Evolutionary conservation across 2,329 filamentous ascomycete genomes (phyloP), one percentile per base, ranked within the genome.

Genomic region (Microcyclospora pomicola): DNA sequence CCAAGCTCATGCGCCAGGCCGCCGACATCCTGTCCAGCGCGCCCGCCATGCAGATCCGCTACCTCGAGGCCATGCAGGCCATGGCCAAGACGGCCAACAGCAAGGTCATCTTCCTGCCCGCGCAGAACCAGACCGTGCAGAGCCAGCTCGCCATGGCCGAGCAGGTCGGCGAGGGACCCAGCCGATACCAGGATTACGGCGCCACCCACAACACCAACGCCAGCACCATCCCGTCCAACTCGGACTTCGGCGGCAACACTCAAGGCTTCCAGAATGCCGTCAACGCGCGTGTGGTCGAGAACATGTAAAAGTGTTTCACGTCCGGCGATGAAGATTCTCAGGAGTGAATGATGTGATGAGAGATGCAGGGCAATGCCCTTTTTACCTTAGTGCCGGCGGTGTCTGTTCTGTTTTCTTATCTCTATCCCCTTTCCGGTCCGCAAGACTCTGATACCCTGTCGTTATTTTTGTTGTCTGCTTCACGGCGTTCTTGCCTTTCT

Each of bases 41-140:
- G 0, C 91, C 91, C 2, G 91, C 91, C 50, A 98, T 98, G 91
- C 87, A 95, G 66, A 94, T 94, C 66, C 72, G 87, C 49, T 96
- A 96, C 62, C 80, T 98, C 49, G 91, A 98, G 66, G 87, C 91
- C 3, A 96, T 96, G 88, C 91, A 96, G 61, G 75, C 84, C 31
- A 98, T 98, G 88, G 91, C 91, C 52, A 96, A 95, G 73, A 75
- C 76, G 0, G 84, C 86, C 34, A 92, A 86, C 63, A 74, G 71
- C 62, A 92, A 92, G 66, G 81, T 91, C 53, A 31, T 31, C 30
- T 31, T 31, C 30, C 30, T 31, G 12, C 30, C 30, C 6, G 30
- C 12, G 5, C 30, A 31, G 30, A 31, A 15, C 30, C 73, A 82
- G 63, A 76, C 72, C 12, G 72, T 79, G 54, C 67, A 68, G 47